A percentile compares a stretch with the other conserved stretches of the same genome.
These are phyloP conservation scores for Candida silvicultrix DNA, from an alignment of 805 yeast species.

Conservation along the genomic window DNA sequence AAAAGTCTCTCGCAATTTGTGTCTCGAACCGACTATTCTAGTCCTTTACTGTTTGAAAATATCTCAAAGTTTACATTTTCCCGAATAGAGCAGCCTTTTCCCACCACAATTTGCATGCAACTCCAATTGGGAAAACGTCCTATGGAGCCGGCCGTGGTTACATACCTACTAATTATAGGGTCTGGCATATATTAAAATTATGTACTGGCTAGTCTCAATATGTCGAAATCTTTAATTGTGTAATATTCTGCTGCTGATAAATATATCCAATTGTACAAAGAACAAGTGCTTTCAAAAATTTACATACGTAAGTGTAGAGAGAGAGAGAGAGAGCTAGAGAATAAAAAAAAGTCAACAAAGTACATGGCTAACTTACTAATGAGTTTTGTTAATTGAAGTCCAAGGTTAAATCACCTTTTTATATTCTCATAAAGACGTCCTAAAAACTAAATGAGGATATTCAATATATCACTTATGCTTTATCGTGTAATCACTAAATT, in stretches of 20 bases:
- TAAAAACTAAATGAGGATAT: too few species aligned
- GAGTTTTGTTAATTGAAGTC: too few species aligned
- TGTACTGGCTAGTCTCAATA: not conserved
- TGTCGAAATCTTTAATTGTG: not conserved
- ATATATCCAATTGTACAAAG: not conserved
- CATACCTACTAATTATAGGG: not conserved
- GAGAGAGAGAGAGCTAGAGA: too few species aligned
- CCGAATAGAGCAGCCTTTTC: conserved; percentile 1
- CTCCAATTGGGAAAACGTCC: not conserved
- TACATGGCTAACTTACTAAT: not conserved
- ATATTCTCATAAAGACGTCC: too few species aligned
- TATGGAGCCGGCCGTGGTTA: not conserved
- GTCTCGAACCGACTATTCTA: not conserved
- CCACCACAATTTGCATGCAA: not conserved
- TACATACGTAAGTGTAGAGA: not conserved
- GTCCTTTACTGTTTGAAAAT: not conserved
- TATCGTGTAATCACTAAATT: not conserved
- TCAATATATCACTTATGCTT: too few species aligned
- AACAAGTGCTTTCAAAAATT: too few species aligned
- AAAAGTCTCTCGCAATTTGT: not conserved
- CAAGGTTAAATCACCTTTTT: too few species aligned
- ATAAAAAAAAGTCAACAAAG: not conserved
- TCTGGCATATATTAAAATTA: not conserved
- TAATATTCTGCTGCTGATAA: not conserved
- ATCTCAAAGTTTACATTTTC: conserved; percentile 2